Evolutionary conservation across 129 eudicot genomes (phyloP).

Genomic region (Erigeron canadensis): DNA sequence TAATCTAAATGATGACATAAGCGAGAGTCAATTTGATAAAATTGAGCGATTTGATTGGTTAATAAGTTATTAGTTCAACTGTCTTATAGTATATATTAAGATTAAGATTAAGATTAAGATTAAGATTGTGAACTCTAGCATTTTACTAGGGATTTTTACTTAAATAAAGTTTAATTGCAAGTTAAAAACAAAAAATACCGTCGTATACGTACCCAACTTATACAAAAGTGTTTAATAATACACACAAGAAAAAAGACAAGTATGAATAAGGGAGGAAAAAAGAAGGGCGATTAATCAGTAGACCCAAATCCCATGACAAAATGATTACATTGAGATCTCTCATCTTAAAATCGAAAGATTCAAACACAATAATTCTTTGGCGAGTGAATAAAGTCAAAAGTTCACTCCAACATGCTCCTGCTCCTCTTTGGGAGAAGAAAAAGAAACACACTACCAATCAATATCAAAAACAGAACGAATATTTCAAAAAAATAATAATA

Average conservation of each 20-base stretch:
- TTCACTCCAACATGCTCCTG: constrained; percentile 26
- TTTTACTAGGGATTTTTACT: too few species aligned
- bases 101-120: too few species aligned
- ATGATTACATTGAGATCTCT: constrained; percentile 30
- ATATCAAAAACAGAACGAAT: background rate
- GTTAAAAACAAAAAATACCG: too few species aligned
- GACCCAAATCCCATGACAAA: constrained; percentile 35
- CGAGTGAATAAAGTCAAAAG: constrained; percentile 36
- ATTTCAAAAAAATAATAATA: too few species aligned
- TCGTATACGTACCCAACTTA: background rate
- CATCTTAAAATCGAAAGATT: constrained; percentile 28
- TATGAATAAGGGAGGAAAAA: background rate
- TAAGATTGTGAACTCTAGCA: too few species aligned
- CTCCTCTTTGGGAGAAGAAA: constrained; percentile 20
- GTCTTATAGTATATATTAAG: too few species aligned
- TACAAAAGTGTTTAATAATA: background rate
- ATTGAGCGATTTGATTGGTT: too few species aligned
- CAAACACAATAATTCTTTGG: constrained; percentile 32
- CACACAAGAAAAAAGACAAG: background rate
- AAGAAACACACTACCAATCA: constrained; percentile 10
- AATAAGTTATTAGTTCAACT: too few species aligned
- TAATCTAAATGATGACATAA: too few species aligned
- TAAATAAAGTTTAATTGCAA: too few species aligned
- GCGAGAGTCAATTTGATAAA: too few species aligned
- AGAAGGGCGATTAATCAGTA: constrained; percentile 16